Evolutionary conservation across 345 rosid species (phyloP).

Genomic region (Anastatica hierochuntica): DNA sequence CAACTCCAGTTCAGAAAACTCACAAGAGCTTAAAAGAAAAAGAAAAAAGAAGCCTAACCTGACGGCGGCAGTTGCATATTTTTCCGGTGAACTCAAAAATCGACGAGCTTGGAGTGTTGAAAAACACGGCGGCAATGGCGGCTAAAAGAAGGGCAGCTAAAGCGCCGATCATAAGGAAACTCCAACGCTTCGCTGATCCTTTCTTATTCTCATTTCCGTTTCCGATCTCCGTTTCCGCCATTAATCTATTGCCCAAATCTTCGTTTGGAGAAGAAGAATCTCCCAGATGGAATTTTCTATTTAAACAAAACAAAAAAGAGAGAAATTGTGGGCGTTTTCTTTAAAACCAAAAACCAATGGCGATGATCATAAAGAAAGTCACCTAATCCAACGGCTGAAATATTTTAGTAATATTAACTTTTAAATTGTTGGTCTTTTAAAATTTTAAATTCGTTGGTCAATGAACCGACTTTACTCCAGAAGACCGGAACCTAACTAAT

Average conservation of each 20-base stretch:
- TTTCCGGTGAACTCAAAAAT: slow-evolving; percentile 20
- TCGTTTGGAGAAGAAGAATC: too few relatives aligned
- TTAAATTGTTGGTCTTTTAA: too few relatives aligned
- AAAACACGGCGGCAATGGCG: slow-evolving; percentile 22
- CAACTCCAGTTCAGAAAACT: not conserved
- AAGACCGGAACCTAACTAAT: too few relatives aligned
- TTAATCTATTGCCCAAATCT: too few relatives aligned
- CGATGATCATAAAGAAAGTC: too few relatives aligned
- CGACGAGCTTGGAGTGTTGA: slow-evolving; percentile 19
- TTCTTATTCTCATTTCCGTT: slow-evolving; percentile 12
- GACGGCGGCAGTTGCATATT: slow-evolving; percentile 43
- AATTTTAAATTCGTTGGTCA: too few relatives aligned
- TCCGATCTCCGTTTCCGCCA: slow-evolving; percentile 32
- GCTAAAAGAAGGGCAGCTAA: slow-evolving; percentile 34
- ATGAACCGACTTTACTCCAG: too few relatives aligned
- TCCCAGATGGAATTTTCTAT: too few relatives aligned
- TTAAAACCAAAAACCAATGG: too few relatives aligned
- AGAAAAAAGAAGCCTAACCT: slow-evolving; percentile 46
- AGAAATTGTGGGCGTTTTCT: not conserved
- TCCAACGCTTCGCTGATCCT: slow-evolving; percentile 23
- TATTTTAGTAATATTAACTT: too few relatives aligned
- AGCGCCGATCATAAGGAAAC: slow-evolving; percentile 37
- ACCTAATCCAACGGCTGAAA: too few relatives aligned
- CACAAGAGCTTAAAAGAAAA: not conserved
- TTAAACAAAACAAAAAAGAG: not conserved